A percentile compares a stretch with the other conserved stretches of the same genome.
Evolutionary conservation across 208 protist genomes (phyloP).

Genomic region (Wallacemonas rigidus): DNA sequence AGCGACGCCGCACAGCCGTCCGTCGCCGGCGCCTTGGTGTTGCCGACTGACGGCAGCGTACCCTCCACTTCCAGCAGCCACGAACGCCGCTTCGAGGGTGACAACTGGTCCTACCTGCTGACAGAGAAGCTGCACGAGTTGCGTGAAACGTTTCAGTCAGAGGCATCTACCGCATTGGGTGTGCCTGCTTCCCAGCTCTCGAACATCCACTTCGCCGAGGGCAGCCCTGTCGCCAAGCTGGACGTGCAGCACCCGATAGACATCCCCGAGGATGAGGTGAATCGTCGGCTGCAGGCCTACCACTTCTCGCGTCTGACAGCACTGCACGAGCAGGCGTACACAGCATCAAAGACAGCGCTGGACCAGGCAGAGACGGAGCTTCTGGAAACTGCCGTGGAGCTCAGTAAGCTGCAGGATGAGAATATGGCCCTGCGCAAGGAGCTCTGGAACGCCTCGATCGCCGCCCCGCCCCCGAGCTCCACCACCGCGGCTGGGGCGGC

Average conservation of each 20-base stretch:
- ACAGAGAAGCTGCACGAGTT: constrained; percentile 54
- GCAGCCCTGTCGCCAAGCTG: constrained; percentile 32
- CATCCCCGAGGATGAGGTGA: constrained; percentile 37
- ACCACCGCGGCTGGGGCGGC: constrained; percentile 21
- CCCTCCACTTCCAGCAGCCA: constrained; percentile 20
- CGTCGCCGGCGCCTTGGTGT: constrained; percentile 22
- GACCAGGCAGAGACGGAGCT: constrained; percentile 57
- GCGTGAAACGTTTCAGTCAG: constrained; percentile 36
- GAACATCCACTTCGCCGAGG: constrained; percentile 26
- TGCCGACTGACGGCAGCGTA: constrained; percentile 13
- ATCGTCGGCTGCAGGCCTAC: constrained; percentile 42
- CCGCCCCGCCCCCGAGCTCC: constrained; percentile 1
- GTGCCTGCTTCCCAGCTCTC: constrained; percentile 41
- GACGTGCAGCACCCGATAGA: constrained; percentile 42
- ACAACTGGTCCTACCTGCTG: constrained; percentile 56
- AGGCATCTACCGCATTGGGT: constrained; percentile 46
- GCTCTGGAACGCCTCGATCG: constrained; percentile 15
- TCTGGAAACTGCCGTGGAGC: constrained; percentile 17
- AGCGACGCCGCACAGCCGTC: no score
- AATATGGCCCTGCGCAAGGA: constrained; percentile 9
- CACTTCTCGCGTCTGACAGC: constrained; percentile 36
- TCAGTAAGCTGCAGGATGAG: constrained; percentile 18
- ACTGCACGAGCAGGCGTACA: constrained; percentile 37
- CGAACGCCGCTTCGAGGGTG: constrained; percentile 40
- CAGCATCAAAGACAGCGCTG: constrained; percentile 30